phyloP scores from a whole-genome alignment of 108 stramenopile species.

The Skeletonema costatum region DNA sequence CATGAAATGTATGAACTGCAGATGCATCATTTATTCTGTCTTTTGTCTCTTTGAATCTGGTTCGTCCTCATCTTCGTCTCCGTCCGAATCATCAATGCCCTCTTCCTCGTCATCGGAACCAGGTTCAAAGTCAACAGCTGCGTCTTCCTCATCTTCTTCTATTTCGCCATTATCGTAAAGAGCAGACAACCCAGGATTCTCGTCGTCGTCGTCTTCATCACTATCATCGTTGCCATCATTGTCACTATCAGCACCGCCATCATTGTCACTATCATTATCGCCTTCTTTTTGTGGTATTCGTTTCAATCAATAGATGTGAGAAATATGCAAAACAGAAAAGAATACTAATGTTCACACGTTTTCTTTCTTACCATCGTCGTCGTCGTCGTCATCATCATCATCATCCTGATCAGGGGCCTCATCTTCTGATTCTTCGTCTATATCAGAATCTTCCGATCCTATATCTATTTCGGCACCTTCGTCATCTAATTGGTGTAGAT shows the following conservation, averaged over 20 bases:
- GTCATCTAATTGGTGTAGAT: neutral
- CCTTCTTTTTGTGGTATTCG: neutral
- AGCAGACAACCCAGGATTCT: neutral
- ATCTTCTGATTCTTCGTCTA: neutral
- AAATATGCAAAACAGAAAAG: neutral
- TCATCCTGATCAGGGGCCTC: constrained; percentile 3
- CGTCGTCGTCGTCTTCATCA: neutral
- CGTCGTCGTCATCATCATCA: constrained; percentile 2
- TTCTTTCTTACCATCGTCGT: constrained; percentile 9
- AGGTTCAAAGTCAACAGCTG: constrained; percentile 10
- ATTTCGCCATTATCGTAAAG: neutral
- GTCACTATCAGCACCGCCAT: neutral
- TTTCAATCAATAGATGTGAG: neutral
- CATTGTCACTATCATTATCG: constrained; percentile 5
- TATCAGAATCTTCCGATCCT: neutral
- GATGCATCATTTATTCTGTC: constrained; percentile 3
- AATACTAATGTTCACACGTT: neutral
- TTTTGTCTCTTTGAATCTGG: constrained; percentile 4
- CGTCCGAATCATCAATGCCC: neutral
- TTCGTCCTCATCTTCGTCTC: neutral
- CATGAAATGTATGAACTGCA: neutral
- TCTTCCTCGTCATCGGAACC: neutral
- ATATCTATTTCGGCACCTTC: constrained; percentile 5
- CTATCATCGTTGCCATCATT: neutral
- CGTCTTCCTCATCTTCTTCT: constrained; percentile 20